A percentile compares a stretch with the other conserved stretches of the same genome.
Evolutionary conservation across 805 yeast genomes (phyloP).

Genomic region (Starmerella scarabaei): DNA sequence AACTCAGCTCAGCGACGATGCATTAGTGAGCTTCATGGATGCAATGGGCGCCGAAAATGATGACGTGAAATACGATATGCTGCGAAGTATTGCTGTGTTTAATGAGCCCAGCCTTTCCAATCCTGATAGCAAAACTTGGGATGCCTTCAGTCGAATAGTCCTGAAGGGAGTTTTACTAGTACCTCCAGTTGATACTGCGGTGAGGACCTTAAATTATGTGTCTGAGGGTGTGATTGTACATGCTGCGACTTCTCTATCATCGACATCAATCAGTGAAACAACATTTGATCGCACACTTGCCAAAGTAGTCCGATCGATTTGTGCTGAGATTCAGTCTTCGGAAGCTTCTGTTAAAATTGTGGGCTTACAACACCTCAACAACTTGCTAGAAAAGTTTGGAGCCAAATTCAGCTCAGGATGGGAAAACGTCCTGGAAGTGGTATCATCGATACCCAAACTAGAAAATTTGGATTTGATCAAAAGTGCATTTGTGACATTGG

Average conservation of each 20-base stretch:
- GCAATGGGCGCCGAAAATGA: conserved; percentile 27
- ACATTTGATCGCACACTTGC: conserved; percentile 7
- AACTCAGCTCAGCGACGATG: conserved; percentile 37
- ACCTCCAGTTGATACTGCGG: background rate
- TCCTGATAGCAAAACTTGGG: conserved; percentile 34
- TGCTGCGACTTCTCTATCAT: background rate
- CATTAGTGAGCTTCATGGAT: conserved; percentile 38
- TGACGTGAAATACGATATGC: conserved; percentile 25
- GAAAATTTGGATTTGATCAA: conserved; percentile 35
- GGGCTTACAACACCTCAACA: conserved; percentile 50
- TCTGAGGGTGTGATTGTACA: background rate
- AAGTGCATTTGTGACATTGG: conserved; percentile 69
- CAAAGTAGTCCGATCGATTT: conserved; percentile 38
- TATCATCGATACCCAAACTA: conserved; percentile 24
- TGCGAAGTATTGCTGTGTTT: conserved; percentile 40
- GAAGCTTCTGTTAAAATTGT: conserved; percentile 58
- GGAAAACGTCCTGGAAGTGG: conserved; percentile 54
- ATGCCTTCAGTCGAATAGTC: conserved; percentile 34
- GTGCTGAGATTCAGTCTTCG: conserved; percentile 33
- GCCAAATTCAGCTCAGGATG: conserved; percentile 49
- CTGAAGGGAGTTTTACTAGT: conserved; percentile 26
- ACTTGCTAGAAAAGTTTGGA: conserved; percentile 69
- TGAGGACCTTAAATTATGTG: background rate
- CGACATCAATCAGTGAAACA: background rate
- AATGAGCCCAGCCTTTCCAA: conserved; percentile 38